Evolutionary conservation across 1,284 basidiomycete species (phyloP).

Genomic region (Malassezia japonica): DNA sequence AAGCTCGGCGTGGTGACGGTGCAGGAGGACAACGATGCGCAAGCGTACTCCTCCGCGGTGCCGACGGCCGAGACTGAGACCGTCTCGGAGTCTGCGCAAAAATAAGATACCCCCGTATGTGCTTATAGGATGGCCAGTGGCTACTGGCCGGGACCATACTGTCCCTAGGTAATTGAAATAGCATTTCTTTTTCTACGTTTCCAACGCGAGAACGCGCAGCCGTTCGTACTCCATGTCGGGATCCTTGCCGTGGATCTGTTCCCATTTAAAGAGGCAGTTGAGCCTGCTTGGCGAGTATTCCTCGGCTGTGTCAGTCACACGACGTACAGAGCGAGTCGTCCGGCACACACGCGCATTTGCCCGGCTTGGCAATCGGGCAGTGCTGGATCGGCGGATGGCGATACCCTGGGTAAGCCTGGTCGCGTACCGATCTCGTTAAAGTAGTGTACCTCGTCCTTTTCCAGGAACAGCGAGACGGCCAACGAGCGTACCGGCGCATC

Average conservation of each 20-base stretch:
- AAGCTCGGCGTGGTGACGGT: slow-evolving; percentile 33
- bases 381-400: slow-evolving; percentile 30
- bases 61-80: neutral
- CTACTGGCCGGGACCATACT: too few relatives aligned
- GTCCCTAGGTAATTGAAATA: too few relatives aligned
- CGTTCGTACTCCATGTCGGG: neutral
- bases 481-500: slow-evolving; percentile 58
- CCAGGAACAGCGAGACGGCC: slow-evolving; percentile 30
- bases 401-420: slow-evolving; percentile 19
- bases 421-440: slow-evolving; percentile 26
- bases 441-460: slow-evolving; percentile 26
- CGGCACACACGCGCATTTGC: neutral
- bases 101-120: too few relatives aligned
- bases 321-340: slow-evolving; percentile 4
- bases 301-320: neutral
- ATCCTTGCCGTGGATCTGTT: neutral
- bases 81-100: too few relatives aligned
- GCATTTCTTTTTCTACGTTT: too few relatives aligned
- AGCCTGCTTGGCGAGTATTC: neutral
- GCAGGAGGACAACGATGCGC: slow-evolving; percentile 18
- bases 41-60: neutral
- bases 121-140: too few relatives aligned
- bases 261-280: slow-evolving; percentile 3
- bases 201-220: neutral
- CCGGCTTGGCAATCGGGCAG: slow-evolving; percentile 20